Base-by-base conservation (phyloP, 2,329 filamentous ascomycete species). In the Trichoderma sp. region DNA sequence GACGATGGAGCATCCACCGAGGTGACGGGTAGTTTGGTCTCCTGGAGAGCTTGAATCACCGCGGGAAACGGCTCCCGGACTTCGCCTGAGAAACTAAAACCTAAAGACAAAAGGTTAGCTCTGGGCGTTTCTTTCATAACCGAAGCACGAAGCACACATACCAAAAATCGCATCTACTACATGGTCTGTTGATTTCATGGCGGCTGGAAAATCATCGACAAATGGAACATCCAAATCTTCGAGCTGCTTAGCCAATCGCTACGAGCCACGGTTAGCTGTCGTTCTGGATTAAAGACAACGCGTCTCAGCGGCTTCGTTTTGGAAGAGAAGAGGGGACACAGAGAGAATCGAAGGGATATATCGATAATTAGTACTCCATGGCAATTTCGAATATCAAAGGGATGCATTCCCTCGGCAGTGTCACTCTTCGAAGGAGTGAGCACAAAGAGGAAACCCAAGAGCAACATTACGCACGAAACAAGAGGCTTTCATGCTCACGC, bases 81-180 rank as follows among this genome's bases (percentile, higher is more conserved):
- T 72, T 96, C 90, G 7, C 94, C 95, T 1, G 90, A 90, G 82
- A 99, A 99, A 70, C 91, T 96, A 82, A 99, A 99, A 8, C 93
- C 91, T 91, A 43, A 56, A 65, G 39, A 10, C 37, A 64, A 37
- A 37, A 24, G 16, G 69, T 75, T 52, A 75, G 66, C 39, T 16
- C 58, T 16, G 32, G 30, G 59, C 21, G 7, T n/a, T 7, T 51
- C 26, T 51, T 7, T 6, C 24, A 39, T 54, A 37, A 16, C 6
- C 49, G 30, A 24, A 13, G 39, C 16, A 59, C n/a, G 55, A 68
- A 51, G 32, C 18, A 80, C 81, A 80, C 81, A 56, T 79, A 91
- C 92, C 94, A 77, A 99, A 99, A 71, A 99, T 93, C 11, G 96
- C 93, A 79, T 99, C 96, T 69, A 99, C 84, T 65, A 99, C 82